A percentile compares a stretch with the other conserved stretches of the same genome.
These are phyloP conservation scores for Aspergillus aculeatinus DNA, from an alignment of 2,329 filamentous ascomycete genomes.

Conservation along the genomic window DNA sequence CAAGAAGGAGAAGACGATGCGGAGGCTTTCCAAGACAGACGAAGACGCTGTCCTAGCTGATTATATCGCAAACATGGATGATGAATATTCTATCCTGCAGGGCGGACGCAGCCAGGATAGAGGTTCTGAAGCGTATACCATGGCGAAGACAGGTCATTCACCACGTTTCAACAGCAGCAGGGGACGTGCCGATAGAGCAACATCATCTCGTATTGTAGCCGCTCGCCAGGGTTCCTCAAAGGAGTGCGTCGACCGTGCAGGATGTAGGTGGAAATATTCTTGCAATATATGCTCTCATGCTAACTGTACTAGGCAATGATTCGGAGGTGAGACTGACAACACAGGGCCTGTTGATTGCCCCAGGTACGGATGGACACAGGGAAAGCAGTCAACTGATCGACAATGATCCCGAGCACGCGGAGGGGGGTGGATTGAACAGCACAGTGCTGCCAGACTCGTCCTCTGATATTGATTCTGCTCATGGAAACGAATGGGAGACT, in stretches of 20 bases:
- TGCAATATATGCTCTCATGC: background rate
- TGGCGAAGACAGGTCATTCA: background rate
- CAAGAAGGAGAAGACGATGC: background rate
- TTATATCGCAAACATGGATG: conserved; percentile 42
- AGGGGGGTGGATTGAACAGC: background rate
- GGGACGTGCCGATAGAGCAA: background rate
- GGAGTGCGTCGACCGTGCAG: background rate
- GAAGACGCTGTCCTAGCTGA: conserved; percentile 46
- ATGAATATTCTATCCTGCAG: conserved; percentile 23
- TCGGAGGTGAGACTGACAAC: background rate
- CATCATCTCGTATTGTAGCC: background rate
- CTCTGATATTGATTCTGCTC: background rate
- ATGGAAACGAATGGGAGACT: background rate
- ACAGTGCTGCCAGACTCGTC: background rate
- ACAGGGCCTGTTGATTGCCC: background rate
- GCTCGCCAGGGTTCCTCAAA: background rate
- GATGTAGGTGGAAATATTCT: background rate
- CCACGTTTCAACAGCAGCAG: background rate
- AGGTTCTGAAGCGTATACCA: background rate
- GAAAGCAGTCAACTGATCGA: background rate
- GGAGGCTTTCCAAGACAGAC: conserved; percentile 42
- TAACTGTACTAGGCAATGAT: background rate
- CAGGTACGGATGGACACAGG: background rate
- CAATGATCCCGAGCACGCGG: background rate
- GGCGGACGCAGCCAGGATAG: background rate